phyloP scores from a whole-genome alignment of 371 early-diverging fungal species.

The Apophysomyces variabilis region DNA sequence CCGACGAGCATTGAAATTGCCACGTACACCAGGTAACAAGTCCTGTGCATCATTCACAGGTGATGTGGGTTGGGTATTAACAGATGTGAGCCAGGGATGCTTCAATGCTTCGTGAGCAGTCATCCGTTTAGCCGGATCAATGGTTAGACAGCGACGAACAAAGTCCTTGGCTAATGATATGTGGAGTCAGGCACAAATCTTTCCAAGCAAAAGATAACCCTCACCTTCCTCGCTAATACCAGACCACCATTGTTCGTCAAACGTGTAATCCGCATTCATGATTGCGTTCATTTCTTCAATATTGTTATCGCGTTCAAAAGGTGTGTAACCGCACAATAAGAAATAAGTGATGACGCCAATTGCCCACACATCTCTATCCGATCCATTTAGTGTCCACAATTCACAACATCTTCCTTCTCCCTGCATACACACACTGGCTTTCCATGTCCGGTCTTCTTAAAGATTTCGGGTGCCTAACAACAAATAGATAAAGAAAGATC shows the following conservation, averaged over 20 bases:
- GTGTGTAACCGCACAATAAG: slow-evolving; percentile 87
- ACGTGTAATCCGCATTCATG: slow-evolving; percentile 73
- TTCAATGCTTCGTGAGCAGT: slow-evolving; percentile 77
- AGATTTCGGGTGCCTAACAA: slow-evolving; percentile 80
- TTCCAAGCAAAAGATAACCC: neutral
- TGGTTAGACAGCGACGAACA: slow-evolving; percentile 72
- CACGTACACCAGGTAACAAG: slow-evolving; percentile 78
- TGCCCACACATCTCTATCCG: slow-evolving; percentile 87
- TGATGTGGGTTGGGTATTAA: slow-evolving; percentile 32
- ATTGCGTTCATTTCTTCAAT: slow-evolving; percentile 74
- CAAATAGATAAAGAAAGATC: neutral
- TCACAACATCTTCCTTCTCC: neutral
- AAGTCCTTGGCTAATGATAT: slow-evolving; percentile 79
- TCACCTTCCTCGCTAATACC: slow-evolving; percentile 48
- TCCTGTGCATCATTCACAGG: slow-evolving; percentile 45
- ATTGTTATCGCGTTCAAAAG: slow-evolving; percentile 82
- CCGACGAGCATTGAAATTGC: slow-evolving; percentile 84
- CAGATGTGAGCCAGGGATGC: slow-evolving; percentile 72
- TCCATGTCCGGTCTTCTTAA: slow-evolving; percentile 70
- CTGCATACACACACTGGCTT: slow-evolving; percentile 57
- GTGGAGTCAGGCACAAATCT: neutral
- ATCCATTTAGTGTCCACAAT: slow-evolving; percentile 30
- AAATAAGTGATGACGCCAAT: slow-evolving; percentile 93
- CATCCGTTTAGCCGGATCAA: slow-evolving; percentile 73
- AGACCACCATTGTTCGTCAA: slow-evolving; percentile 84